Evolutionary conservation across 768 basidiomycete genomes (phyloP), one percentile per base, ranked within the genome.

Genomic region (Panellus pusillus): DNA sequence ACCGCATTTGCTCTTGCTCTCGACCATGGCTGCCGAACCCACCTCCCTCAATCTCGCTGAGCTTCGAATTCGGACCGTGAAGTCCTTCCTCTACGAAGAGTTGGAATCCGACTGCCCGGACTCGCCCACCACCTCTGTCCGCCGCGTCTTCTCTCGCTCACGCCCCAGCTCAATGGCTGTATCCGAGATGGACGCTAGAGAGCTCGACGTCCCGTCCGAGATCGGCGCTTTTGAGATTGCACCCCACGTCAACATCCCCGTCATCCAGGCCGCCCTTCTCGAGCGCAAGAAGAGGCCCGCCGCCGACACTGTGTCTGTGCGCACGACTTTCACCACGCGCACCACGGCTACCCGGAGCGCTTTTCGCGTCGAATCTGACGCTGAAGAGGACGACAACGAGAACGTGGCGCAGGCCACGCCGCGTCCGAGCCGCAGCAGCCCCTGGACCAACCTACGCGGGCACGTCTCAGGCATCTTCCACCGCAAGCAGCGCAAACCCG

Each of bases 381-480:
- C 40, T 42, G 19, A 42, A 11, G 14, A 42, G 4, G 14, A 20
- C 20, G 6, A 44, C 43, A 2, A 8, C 43, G 32, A 35, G 32
- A 35, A 35, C 32, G 32, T 35, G 32, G 11, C 7, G 14, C 32
- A 3, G 3, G 3, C 14, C 3, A 3, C 32, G 14, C 11, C 11
- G 7, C 32, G 32, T 8, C 32, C 14, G 2, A 3, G 32, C 18
- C 37, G 43, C 1, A 45, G 50, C 41, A 20, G 55, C 41, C 52
- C 55, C 18, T 57, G 55, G 55, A 41, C 55, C 2, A 1, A 13
- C 29, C 36, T 52, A 12, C 50, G 55, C 37, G 24, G 50, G n/a
- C 44, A 49, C 50, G 50, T 57, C 24, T 57, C 55, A 9, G 55
- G 50, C 11, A 49, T 57, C 32, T 57, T 57, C 50, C 45, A 48